Evolutionary conservation across 345 rosid species (phyloP).

Genomic region (Citrus reticulata): DNA sequence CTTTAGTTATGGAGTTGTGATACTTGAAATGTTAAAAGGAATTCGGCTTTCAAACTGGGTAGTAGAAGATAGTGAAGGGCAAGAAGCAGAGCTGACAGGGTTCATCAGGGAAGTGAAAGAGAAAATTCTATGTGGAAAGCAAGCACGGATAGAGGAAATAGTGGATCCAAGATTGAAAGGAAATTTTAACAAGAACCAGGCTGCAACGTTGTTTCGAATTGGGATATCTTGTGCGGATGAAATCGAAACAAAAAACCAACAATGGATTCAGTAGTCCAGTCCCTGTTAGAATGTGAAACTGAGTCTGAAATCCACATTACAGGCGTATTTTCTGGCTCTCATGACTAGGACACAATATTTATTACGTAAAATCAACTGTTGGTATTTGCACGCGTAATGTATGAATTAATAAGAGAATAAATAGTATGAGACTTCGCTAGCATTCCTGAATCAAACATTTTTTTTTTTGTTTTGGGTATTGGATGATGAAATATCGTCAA

Average conservation of each 20-base stretch:
- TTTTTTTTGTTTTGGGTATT: too few relatives aligned
- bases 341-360: neutral
- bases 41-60: slow-evolving; percentile 27
- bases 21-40: slow-evolving; percentile 43
- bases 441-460: too few relatives aligned
- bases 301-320: neutral
- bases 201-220: slow-evolving; percentile 14
- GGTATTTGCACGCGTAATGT: too few relatives aligned
- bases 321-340: neutral
- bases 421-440: too few relatives aligned
- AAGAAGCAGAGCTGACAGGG: slow-evolving; percentile 29
- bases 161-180: slow-evolving; percentile 37
- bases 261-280: slow-evolving; percentile 32
- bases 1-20: slow-evolving; percentile 39
- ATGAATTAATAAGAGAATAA: too few relatives aligned
- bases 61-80: slow-evolving; percentile 4
- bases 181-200: slow-evolving; percentile 24
- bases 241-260: slow-evolving; percentile 30
- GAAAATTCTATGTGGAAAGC: slow-evolving; percentile 6
- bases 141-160: neutral
- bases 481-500: too few relatives aligned
- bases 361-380: too few relatives aligned
- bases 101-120: slow-evolving; percentile 23
- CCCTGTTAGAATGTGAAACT: slow-evolving; percentile 13
- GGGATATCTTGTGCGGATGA: too few relatives aligned